Evolutionary conservation across 2,329 filamentous ascomycete genomes (phyloP), one percentile per base, ranked within the genome.

Genomic region (Arachnopeziza araneosa): DNA sequence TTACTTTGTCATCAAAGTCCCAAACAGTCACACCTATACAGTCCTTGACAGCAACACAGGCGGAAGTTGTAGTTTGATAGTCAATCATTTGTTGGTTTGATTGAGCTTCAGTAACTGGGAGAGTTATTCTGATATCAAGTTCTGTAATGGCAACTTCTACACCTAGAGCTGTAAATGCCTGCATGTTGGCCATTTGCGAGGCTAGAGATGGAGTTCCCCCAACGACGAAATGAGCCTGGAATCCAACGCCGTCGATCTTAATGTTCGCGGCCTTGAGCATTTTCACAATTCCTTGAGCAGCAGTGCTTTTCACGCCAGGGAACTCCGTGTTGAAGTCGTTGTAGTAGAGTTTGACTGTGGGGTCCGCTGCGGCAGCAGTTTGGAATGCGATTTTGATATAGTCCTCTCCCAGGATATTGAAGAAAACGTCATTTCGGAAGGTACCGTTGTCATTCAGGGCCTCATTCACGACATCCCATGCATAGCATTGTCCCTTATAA

Each of bases 391-490:
- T 75, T 12, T 79, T 75, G 57, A 88, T 78, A 72, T 81, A 88
- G 51, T 78, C 76, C n/a, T 78, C 77, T 30, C 83, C 83, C 21
- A 87, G 78, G 26, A 77, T 78, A 32, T 77, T 71, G 71, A 80
- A 79, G 73, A 84, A 88, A 61, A 86, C 76, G 58, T 73, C 77
- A 60, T 75, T 67, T 60, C 82, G 76, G 73, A 77, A 82, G 9
- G 75, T 78, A 10, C 82, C 83, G 64, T 82, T 78, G 32, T 87
- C 84, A 59, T 80, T 78, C 51, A 85, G 76, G 2, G 79, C 81
- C 74, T 88, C 85, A 70, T 88, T 88, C 23, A 86, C 79, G 0
- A 88, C 85, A 59, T 88, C 85, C 84, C 84, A 88, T 30, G 80
- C 78, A 69, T 83, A 83, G 71, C 84, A 85, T 64, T 81, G 76